Percentiles rank a stretch among this genome's conserved stretches.
Evolutionary conservation across 2,329 filamentous ascomycete genomes (phyloP).

Genomic region (Cytospora mali): DNA sequence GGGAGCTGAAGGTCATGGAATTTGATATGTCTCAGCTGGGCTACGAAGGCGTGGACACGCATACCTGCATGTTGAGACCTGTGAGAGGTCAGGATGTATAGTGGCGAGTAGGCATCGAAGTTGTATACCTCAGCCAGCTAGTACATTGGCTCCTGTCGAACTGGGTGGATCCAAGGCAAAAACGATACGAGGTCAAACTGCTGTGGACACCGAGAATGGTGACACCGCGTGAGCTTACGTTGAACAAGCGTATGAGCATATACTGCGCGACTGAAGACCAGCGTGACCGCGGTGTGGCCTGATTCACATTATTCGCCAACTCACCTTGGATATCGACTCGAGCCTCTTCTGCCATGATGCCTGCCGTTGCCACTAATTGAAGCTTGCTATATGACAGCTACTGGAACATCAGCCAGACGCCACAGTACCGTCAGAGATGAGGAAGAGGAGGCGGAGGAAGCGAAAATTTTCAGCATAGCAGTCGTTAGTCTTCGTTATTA

Average conservation of each 20-base stretch:
- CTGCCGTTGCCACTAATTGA: neutral
- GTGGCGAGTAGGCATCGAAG: neutral
- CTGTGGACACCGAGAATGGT: no score
- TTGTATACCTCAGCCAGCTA: neutral
- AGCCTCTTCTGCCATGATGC: neutral
- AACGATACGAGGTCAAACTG: no score
- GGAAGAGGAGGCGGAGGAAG: neutral
- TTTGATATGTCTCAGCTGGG: slow-evolving; percentile 10
- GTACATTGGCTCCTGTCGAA: neutral
- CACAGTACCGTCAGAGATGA: neutral
- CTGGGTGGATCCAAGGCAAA: neutral
- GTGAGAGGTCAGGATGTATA: neutral
- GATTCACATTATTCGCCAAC: no score
- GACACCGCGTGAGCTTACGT: no score
- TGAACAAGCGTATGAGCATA: neutral
- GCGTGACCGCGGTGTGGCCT: neutral
- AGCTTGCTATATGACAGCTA: neutral
- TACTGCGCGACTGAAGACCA: neutral
- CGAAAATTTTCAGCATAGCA: neutral
- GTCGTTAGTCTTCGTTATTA: neutral
- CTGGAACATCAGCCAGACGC: neutral
- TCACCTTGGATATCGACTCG: neutral
- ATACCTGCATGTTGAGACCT: slow-evolving; percentile 5
- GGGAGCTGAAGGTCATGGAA: neutral
- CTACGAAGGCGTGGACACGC: neutral